Conservation (phyloP, 129 eudicot genomes). For the Tagetes patula region DNA sequence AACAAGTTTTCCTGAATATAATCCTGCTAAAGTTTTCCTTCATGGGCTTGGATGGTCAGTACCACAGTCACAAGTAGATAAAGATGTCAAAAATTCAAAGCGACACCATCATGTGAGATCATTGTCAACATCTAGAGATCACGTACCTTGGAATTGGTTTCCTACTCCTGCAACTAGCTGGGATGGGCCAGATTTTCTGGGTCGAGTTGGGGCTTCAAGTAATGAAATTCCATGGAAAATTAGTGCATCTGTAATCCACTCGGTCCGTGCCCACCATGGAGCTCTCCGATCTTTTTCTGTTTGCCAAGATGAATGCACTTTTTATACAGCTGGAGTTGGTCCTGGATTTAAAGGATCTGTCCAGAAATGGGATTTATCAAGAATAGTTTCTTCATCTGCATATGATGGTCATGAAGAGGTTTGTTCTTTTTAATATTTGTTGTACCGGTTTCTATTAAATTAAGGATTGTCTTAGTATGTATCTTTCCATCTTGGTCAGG, state of each 20-base stretch:
- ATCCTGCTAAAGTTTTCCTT: conserved; percentile 56
- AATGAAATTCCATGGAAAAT: conserved; percentile 97
- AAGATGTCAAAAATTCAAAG: conserved; percentile 43
- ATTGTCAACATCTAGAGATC: conserved; percentile 47
- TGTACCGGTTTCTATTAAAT: not conserved
- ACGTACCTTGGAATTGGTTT: conserved; percentile 95
- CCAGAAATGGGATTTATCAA: conserved; percentile 88
- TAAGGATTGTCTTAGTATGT: conserved; percentile 21
- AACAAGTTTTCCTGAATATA: conserved; percentile 45
- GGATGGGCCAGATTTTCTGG: conserved; percentile 78
- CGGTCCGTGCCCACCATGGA: conserved; percentile 92
- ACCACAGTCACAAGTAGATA: conserved; percentile 75
- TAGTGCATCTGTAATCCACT: conserved; percentile 77
- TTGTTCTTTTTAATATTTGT: conserved; percentile 4
- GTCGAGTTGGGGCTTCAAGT: conserved; percentile 71
- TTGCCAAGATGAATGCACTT: conserved; percentile 69
- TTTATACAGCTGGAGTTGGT: conserved; percentile 93
- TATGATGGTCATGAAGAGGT: conserved; percentile 99
- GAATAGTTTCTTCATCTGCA: conserved; percentile 57
- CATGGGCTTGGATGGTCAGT: conserved; percentile 84
- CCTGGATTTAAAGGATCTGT: conserved; percentile 95
- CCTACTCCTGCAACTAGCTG: conserved; percentile 85
- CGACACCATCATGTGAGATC: conserved; percentile 29
- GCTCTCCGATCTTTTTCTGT: conserved; percentile 83
- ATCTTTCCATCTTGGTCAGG: conserved; percentile 49